Evolutionary conservation across 2,329 filamentous ascomycete genomes (phyloP).

Genomic region (Talaromyces marneffei): DNA sequence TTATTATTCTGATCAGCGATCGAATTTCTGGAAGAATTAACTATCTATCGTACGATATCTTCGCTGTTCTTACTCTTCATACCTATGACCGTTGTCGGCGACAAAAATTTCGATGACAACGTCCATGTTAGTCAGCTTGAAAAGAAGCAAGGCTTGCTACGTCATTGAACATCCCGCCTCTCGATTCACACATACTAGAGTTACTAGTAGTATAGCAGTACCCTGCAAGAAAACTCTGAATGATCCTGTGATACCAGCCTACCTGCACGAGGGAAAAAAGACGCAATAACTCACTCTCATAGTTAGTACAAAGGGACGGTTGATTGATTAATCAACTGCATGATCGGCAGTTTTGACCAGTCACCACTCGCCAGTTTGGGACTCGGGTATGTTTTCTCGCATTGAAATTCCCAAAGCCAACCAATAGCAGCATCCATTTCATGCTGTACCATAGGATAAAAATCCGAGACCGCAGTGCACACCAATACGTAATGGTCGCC

Average conservation of each 20-base stretch:
- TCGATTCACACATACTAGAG: background rate
- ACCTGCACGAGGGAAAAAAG: background rate
- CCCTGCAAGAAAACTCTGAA: background rate
- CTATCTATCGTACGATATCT: background rate
- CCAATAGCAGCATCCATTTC: background rate
- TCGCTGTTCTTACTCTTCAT: background rate
- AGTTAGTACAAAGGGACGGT: too few relatives aligned
- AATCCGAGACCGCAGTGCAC: background rate
- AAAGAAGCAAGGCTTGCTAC: too few relatives aligned
- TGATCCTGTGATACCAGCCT: background rate
- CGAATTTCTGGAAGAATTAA: background rate
- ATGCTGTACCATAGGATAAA: background rate
- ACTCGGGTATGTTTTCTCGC: background rate
- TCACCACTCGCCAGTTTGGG: background rate
- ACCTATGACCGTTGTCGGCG: background rate
- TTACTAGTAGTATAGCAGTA: too few relatives aligned
- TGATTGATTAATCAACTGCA: background rate
- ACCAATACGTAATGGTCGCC: background rate
- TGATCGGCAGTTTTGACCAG: background rate
- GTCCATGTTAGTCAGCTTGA: background rate
- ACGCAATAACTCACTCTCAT: background rate
- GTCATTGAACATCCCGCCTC: background rate
- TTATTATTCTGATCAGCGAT: background rate
- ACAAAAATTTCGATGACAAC: background rate
- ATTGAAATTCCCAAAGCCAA: background rate